phyloP scores from a whole-genome alignment of 495 filamentous ascomycete species.

The Glarea lozoyensis region DNA sequence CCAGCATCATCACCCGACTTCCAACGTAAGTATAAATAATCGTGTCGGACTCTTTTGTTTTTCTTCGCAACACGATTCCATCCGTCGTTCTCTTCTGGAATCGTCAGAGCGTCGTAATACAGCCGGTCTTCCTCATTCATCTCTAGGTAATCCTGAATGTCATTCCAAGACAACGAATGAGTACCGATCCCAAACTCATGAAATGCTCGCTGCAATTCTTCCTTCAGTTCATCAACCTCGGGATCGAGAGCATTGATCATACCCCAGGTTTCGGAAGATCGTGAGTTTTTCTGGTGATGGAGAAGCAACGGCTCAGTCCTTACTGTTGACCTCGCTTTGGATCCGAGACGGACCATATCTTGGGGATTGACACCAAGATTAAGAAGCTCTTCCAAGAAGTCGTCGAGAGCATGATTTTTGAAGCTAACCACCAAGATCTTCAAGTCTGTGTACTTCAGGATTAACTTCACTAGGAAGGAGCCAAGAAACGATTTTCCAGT shows the following conservation, averaged over 20 bases:
- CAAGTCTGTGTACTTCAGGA: conserved; percentile 42
- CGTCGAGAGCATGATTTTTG: conserved; percentile 69
- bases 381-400: conserved; percentile 62
- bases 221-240: conserved; percentile 11
- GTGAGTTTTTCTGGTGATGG: conserved; percentile 29
- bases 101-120: conserved; percentile 47
- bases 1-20: conserved; percentile 28
- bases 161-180: conserved; percentile 45
- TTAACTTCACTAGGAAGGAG: conserved; percentile 49
- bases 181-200: no score
- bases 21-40: conserved; percentile 55
- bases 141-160: conserved; percentile 31
- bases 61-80: conserved; percentile 36
- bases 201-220: conserved; percentile 32
- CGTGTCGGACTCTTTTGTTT: conserved; percentile 34
- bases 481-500: conserved; percentile 79
- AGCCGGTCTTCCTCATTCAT: conserved; percentile 27
- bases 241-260: conserved; percentile 7
- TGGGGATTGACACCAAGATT: conserved; percentile 46
- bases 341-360: conserved; percentile 57
- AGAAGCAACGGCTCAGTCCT: conserved; percentile 40
- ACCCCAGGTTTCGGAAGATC: conserved; percentile 5
- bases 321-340: conserved; percentile 45
- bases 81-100: conserved; percentile 33
- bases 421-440: conserved; percentile 53